These are phyloP conservation scores for Pleomassaria siparia DNA, from an alignment of 2,329 filamentous ascomycete species.

Conservation along the genomic window DNA sequence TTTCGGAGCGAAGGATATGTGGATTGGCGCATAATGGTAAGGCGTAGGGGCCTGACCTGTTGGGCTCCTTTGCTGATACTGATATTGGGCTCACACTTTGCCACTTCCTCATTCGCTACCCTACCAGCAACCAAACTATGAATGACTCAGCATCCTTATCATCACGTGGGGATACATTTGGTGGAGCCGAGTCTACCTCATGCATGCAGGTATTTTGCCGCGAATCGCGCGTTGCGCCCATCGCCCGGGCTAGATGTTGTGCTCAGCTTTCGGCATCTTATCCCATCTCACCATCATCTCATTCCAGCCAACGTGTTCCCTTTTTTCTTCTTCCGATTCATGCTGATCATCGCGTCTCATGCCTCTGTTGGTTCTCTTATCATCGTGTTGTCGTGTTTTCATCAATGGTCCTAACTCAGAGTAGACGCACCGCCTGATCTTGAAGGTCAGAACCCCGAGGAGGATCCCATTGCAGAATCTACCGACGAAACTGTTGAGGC, in stretches of 20 bases:
- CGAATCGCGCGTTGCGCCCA: constrained; percentile 22
- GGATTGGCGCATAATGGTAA: background rate
- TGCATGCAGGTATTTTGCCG: constrained; percentile 31
- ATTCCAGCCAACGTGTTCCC: constrained; percentile 14
- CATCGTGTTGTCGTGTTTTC: background rate
- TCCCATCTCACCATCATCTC: constrained; percentile 14
- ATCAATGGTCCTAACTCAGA: background rate
- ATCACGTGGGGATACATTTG: constrained; percentile 25
- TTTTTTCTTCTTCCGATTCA: constrained; percentile 1
- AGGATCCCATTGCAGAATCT: background rate
- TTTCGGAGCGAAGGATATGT: background rate
- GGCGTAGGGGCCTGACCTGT: background rate
- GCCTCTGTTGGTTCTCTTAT: background rate
- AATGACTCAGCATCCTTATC: constrained; percentile 25
- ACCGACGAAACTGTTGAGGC: background rate
- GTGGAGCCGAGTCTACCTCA: constrained; percentile 23
- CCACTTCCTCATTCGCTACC: background rate
- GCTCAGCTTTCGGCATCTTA: constrained; percentile 8
- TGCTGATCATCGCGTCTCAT: background rate
- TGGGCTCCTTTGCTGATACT: background rate
- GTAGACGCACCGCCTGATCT: background rate
- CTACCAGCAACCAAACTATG: background rate
- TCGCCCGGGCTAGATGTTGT: constrained; percentile 20
- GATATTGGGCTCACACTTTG: background rate
- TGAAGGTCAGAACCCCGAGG: background rate